Percentiles rank a stretch among this genome's conserved stretches.
phyloP scores from a whole-genome alignment of 2,329 filamentous ascomycete species.

The Thelonectria blattea region DNA sequence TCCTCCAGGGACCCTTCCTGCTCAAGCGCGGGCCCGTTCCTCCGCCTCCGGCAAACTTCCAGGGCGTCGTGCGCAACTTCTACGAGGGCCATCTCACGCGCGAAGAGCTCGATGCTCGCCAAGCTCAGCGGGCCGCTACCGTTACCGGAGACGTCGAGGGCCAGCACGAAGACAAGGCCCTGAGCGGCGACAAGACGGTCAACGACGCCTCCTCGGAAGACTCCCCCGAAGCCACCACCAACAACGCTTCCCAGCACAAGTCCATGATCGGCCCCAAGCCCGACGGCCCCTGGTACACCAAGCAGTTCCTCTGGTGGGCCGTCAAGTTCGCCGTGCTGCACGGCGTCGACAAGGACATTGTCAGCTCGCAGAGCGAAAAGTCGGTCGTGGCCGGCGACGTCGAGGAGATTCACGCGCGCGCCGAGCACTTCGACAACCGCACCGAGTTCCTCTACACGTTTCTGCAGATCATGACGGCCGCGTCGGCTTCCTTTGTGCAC shows the following conservation, averaged over 20 bases:
- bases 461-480: constrained; percentile 65
- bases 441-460: constrained; percentile 67
- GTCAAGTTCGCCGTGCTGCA: constrained; percentile 54
- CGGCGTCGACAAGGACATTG: constrained; percentile 53
- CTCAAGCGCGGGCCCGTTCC: constrained; percentile 48
- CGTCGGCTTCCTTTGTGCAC: constrained; percentile 68
- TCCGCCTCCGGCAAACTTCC: constrained; percentile 50
- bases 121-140: constrained; percentile 36
- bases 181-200: neutral
- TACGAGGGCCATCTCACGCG: constrained; percentile 62
- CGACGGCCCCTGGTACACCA: constrained; percentile 50
- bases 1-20: constrained; percentile 60
- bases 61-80: constrained; percentile 56
- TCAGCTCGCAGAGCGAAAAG: constrained; percentile 44
- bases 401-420: constrained; percentile 61
- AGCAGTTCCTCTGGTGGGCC: constrained; percentile 51
- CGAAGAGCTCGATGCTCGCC: constrained; percentile 55
- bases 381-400: constrained; percentile 58
- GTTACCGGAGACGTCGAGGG: constrained; percentile 34
- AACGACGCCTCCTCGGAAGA: constrained; percentile 62
- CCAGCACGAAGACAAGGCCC: constrained; percentile 37
- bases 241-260: constrained; percentile 34
- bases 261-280: constrained; percentile 48
- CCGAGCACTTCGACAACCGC: constrained; percentile 65
- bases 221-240: constrained; percentile 50